Conservation (phyloP, 768 basidiomycete species). For the Lentinula sp. region DNA sequence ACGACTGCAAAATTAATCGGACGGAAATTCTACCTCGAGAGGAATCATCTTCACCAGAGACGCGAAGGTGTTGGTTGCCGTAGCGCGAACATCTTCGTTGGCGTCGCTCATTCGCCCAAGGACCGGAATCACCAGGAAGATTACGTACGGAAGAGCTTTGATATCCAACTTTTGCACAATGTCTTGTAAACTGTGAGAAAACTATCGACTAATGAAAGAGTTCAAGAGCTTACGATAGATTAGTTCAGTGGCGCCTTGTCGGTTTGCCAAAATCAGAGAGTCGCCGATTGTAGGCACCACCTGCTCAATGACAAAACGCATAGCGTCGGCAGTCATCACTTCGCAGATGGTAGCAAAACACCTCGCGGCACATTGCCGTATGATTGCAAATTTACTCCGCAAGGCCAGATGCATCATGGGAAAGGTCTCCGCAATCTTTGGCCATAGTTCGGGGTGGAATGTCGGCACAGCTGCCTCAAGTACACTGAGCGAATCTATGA, state of each 20-base stretch:
- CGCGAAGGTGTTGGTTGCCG: conserved; percentile 96
- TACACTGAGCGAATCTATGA: conserved; percentile 90
- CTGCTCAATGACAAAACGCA: conserved; percentile 85
- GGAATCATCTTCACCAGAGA: conserved; percentile 98
- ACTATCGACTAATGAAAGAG: not conserved
- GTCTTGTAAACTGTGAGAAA: conserved; percentile 42
- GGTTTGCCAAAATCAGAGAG: conserved; percentile 60
- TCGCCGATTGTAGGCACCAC: conserved; percentile 82
- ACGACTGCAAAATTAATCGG: not conserved
- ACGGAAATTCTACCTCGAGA: conserved; percentile 60
- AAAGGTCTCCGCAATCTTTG: conserved; percentile 64
- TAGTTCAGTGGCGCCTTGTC: conserved; percentile 88
- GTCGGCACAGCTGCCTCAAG: conserved; percentile 77
- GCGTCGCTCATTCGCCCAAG: conserved; percentile 96
- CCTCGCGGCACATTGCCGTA: conserved; percentile 81
- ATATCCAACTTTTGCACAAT: conserved; percentile 89
- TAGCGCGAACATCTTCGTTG: conserved; percentile 86
- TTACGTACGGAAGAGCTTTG: conserved; percentile 92
- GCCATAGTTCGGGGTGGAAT: conserved; percentile 65
- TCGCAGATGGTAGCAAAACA: conserved; percentile 87
- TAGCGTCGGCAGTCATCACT: conserved; percentile 77
- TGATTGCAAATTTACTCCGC: conserved; percentile 84
- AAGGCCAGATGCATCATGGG: conserved; percentile 72
- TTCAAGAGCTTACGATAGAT: conserved; percentile 72
- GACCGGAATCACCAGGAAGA: conserved; percentile 94